Evolutionary conservation across 768 basidiomycete genomes (phyloP).

Genomic region (Suillus clintonianus): DNA sequence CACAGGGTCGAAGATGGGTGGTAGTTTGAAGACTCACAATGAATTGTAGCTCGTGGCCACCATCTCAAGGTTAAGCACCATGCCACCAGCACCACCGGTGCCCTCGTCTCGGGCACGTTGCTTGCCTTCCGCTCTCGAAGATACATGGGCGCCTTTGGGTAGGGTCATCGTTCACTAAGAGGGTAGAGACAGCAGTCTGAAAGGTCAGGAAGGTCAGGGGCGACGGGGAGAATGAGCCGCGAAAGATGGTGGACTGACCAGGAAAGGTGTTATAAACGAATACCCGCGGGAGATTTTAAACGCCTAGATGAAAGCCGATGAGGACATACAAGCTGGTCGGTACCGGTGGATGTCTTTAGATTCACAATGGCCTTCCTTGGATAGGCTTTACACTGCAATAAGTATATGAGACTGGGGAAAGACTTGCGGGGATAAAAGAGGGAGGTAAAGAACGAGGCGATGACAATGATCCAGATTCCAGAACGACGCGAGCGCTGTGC

Average conservation of each 20-base stretch:
- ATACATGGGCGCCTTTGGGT: not conserved
- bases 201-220: conserved; percentile 1
- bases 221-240: not conserved
- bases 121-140: conserved; percentile 9
- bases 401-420: not conserved
- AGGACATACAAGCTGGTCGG: conserved; percentile 1
- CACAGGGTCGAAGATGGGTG: not conserved
- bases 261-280: not conserved
- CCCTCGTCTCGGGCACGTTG: conserved; percentile 38
- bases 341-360: not conserved
- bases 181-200: not conserved
- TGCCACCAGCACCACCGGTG: conserved; percentile 50
- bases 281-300: not conserved
- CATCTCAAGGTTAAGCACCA: conserved; percentile 59
- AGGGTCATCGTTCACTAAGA: not conserved
- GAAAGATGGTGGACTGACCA: not conserved
- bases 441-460: not conserved
- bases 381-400: not conserved
- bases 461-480: not conserved
- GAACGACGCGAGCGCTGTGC: not conserved
- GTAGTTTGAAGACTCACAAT: conserved; percentile 48
- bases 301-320: not conserved
- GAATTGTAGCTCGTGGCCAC: conserved; percentile 55
- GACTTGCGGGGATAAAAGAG: not conserved
- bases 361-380: not conserved